Evolutionary conservation across 768 basidiomycete genomes (phyloP).

Genomic region (Mycena olivaceomarginata): DNA sequence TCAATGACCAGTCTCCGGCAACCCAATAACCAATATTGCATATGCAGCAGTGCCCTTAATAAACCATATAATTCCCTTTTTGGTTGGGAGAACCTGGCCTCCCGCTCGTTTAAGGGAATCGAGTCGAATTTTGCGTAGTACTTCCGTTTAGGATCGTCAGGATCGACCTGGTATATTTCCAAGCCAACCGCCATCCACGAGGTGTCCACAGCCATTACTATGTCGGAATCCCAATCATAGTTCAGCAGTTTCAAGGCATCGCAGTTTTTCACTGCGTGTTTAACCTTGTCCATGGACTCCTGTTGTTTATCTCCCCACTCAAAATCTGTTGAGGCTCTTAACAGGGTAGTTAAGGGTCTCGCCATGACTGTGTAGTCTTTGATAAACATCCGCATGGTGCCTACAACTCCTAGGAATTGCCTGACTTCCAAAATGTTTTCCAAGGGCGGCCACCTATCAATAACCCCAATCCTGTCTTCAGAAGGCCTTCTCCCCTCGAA

Average conservation of each 20-base stretch:
- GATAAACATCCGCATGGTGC: slow-evolving; percentile 43
- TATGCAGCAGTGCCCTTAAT: slow-evolving; percentile 35
- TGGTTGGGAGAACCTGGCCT: slow-evolving; percentile 33
- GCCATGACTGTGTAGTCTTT: slow-evolving; percentile 41
- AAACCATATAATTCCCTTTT: background rate
- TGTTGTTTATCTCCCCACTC: slow-evolving; percentile 53
- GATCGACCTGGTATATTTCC: slow-evolving; percentile 58
- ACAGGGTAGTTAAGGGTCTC: slow-evolving; percentile 31
- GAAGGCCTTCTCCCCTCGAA: no score
- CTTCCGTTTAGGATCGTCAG: slow-evolving; percentile 39
- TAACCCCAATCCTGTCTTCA: no score
- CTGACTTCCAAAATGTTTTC: slow-evolving; percentile 44
- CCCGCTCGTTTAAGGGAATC: slow-evolving; percentile 58
- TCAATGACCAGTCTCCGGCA: slow-evolving; percentile 43
- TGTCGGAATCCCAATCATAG: slow-evolving; percentile 24
- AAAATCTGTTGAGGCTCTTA: slow-evolving; percentile 41
- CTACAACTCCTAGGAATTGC: slow-evolving; percentile 55
- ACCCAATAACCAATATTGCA: slow-evolving; percentile 38
- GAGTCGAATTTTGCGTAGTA: slow-evolving; percentile 59
- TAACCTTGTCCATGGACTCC: slow-evolving; percentile 11
- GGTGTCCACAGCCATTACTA: slow-evolving; percentile 55
- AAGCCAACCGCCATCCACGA: slow-evolving; percentile 59
- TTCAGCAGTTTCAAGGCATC: slow-evolving; percentile 43
- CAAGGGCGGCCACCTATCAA: slow-evolving; percentile 40
- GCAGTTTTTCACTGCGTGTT: no score